Percentiles rank a stretch among this genome's conserved stretches.
Conservation (phyloP, 805 yeast genomes). For the Zygosaccharomyces kombuchaensis region DNA sequence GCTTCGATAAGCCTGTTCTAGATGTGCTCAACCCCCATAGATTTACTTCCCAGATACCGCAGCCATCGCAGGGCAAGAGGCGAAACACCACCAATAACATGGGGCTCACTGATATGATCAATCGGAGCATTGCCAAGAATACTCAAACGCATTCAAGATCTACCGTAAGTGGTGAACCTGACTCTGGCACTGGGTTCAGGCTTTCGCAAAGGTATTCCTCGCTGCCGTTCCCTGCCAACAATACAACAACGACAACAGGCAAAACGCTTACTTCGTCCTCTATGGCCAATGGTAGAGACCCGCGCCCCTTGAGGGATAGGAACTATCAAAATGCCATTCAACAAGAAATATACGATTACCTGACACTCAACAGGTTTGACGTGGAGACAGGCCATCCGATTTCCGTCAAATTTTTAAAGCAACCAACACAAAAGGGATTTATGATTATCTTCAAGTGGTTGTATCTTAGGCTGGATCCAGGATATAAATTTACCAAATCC, state of each 20-base stretch:
- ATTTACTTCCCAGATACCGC: conserved; percentile 28
- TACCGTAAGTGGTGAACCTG: conserved; percentile 16
- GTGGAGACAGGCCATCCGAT: conserved; percentile 68
- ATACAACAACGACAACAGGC: conserved; percentile 6
- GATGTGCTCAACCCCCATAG: conserved; percentile 22
- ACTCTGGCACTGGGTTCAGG: conserved; percentile 13
- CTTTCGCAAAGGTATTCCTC: conserved; percentile 21
- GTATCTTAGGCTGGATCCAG: conserved; percentile 74
- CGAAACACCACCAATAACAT: conserved; percentile 23
- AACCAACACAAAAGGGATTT: conserved; percentile 87
- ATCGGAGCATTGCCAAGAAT: conserved; percentile 24
- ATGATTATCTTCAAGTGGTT: conserved; percentile 73
- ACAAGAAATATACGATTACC: conserved; percentile 62
- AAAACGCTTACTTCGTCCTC: conserved; percentile 4
- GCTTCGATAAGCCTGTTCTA: conserved; percentile 12
- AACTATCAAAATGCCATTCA: conserved; percentile 61
- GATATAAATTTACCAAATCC: conserved; percentile 60
- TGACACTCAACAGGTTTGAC: conserved; percentile 63
- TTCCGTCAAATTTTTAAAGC: conserved; percentile 56
- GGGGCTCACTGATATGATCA: conserved; percentile 27
- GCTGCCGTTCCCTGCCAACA: conserved; percentile 8
- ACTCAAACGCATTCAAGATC: conserved; percentile 14
- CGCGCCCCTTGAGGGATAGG: conserved; percentile 74
- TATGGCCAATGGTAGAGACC: conserved; percentile 42
- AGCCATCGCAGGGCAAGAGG: conserved; percentile 15